Evolutionary conservation across 2,329 filamentous ascomycete species (phyloP), one percentile per base, ranked within the genome.

Genomic region (Microcyclospora pomicola): DNA sequence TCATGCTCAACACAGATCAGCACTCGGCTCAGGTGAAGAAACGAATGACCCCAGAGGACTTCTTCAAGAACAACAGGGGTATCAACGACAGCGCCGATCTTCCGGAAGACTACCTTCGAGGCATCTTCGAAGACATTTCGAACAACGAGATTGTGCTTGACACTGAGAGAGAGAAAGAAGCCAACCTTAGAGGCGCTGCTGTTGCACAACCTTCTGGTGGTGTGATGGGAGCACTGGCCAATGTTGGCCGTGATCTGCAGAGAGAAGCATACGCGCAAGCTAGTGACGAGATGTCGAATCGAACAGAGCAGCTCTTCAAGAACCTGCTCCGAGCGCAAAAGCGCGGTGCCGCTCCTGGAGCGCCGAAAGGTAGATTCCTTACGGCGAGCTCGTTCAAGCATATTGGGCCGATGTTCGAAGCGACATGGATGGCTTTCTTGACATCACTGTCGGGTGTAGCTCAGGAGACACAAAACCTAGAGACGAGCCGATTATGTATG

Each of bases 371-470:
- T 62, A 77, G 67, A 40, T 98, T 91, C 60, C 92, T 98, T 38
- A 82, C 85, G 1, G 91, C 91, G 3, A 91, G 85, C 1, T 96
- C 87, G 0, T 87, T 85, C 58, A 88, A 85, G 51, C 91, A 98
- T 58, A 82, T 95, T 35, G 91, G 91, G 0, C 86, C 91, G 1
- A 98, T 98, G 91, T 96, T 98, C 55, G 87, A 94, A 52, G 86
- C 94, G 15, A 92, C 86, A 0, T 98, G 91, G 91, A 98, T 96
- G 88, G 94, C 88, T 9, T 92, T 95, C 60, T 81, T 98, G 53
- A 96, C 88, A 5, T 87, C 87, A 0, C 71, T 98, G 16, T 95
- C 88, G 1, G 87, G 83, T 36, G 83, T 92, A 49, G 87, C 91
- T 58, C 91, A 96, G 51, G 87, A 94, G 55, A 82, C 84, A 0